Evolutionary conservation across 2,329 filamentous ascomycete species (phyloP).

Genomic region (Cyphellophora europaea): DNA sequence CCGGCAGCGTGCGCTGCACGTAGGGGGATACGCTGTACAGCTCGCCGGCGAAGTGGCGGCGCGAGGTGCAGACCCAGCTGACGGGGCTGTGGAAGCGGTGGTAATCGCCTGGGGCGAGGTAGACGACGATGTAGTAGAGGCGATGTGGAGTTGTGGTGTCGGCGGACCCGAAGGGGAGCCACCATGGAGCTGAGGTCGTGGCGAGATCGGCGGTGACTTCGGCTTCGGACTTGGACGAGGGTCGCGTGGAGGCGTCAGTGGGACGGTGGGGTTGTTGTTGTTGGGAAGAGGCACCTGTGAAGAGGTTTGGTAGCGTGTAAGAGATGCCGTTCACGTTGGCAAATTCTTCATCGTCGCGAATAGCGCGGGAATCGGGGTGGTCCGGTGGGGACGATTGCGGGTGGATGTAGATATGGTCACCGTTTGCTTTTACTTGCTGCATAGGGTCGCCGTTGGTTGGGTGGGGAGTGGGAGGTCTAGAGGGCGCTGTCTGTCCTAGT

Average conservation of each 20-base stretch:
- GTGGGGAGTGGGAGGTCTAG: constrained; percentile 31
- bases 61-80: constrained; percentile 87
- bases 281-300: constrained; percentile 71
- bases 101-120: constrained; percentile 94
- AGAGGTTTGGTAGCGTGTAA: constrained; percentile 79
- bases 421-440: constrained; percentile 16
- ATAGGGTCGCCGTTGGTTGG: constrained; percentile 21
- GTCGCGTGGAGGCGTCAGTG: constrained; percentile 61
- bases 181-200: constrained; percentile 62
- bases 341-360: constrained; percentile 83
- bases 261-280: constrained; percentile 55
- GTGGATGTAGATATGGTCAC: constrained; percentile 25
- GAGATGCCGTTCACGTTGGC: constrained; percentile 89
- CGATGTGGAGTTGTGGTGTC: constrained; percentile 47
- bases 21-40: constrained; percentile 93
- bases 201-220: constrained; percentile 84
- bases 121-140: constrained; percentile 90
- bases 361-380: constrained; percentile 27
- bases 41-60: constrained; percentile 96
- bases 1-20: constrained; percentile 81
- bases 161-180: constrained; percentile 52
- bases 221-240: constrained; percentile 64
- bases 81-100: constrained; percentile 95
- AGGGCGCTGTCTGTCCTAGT: constrained; percentile 52
- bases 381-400: constrained; percentile 24